Evolutionary conservation across 257 asterid species (phyloP).

Genomic region (Nicotiana attenuata): DNA sequence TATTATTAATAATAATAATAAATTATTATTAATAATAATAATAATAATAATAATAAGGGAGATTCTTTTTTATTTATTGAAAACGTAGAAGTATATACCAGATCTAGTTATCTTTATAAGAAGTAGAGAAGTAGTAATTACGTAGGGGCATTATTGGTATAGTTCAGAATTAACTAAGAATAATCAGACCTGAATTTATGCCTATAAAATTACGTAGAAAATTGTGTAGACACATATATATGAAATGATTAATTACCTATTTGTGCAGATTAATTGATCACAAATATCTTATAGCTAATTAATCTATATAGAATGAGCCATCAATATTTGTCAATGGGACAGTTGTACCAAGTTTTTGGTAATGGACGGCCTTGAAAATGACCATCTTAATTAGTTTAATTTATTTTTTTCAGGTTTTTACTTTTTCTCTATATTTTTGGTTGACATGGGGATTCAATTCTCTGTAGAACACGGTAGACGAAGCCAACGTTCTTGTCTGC

Average conservation of each 20-base stretch:
- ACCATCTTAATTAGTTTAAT: neutral
- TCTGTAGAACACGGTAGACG: neutral
- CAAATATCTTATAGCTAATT: no score
- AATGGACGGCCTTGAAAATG: constrained; percentile 4
- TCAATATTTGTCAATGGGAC: constrained; percentile 9
- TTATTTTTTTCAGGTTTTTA: neutral
- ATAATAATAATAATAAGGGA: neutral
- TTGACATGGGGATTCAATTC: neutral
- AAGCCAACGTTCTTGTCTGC: neutral
- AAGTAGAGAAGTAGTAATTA: neutral
- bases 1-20: no score
- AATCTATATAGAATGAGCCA: neutral
- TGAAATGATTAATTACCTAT: neutral
- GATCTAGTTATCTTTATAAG: neutral
- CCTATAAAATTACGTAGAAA: neutral
- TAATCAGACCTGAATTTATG: no score
- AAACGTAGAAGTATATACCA: neutral
- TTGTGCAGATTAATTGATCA: no score
- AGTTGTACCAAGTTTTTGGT: constrained; percentile 6
- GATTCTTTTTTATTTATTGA: neutral
- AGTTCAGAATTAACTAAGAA: no score
- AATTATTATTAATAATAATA: no score
- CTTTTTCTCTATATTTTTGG: neutral
- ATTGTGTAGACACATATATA: neutral
- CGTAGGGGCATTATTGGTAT: no score